Evolutionary conservation across 306 rosid genomes (phyloP).

Genomic region (Medicago ruthenica): DNA sequence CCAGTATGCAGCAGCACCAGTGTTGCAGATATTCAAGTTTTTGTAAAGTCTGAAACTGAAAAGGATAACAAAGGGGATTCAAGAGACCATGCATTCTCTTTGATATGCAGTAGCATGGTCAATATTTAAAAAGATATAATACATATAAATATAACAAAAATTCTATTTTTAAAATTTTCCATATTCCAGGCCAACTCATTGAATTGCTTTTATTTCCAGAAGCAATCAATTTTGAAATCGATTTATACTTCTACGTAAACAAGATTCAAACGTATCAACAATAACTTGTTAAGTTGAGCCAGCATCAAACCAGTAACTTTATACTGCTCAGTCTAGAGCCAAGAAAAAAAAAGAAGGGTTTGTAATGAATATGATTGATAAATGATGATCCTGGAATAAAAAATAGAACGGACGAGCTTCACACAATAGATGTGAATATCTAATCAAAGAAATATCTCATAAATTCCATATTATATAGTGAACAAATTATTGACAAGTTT

Average conservation of each 20-base stretch:
- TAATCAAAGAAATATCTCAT: conserved; percentile 6
- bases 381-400: conserved; percentile 12
- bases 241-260: not conserved
- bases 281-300: not conserved
- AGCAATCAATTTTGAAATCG: too few relatives aligned
- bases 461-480: not conserved
- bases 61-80: too few relatives aligned
- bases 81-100: too few relatives aligned
- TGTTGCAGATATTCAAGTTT: too few relatives aligned
- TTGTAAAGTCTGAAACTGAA: too few relatives aligned
- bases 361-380: not conserved
- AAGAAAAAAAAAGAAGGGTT: not conserved
- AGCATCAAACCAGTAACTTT: conserved; percentile 12
- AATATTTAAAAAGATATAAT: too few relatives aligned
- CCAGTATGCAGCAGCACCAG: too few relatives aligned
- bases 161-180: too few relatives aligned
- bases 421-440: not conserved
- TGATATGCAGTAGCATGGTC: too few relatives aligned
- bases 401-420: conserved; percentile 8
- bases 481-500: not conserved
- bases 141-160: too few relatives aligned
- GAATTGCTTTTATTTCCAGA: too few relatives aligned
- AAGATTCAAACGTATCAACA: not conserved
- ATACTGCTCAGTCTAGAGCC: conserved; percentile 10
- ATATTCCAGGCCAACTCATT: too few relatives aligned